Evolutionary conservation across 176 grass and related monocot genomes (phyloP), one percentile per base, ranked within the genome.

Genomic region (Musa beccarii): DNA sequence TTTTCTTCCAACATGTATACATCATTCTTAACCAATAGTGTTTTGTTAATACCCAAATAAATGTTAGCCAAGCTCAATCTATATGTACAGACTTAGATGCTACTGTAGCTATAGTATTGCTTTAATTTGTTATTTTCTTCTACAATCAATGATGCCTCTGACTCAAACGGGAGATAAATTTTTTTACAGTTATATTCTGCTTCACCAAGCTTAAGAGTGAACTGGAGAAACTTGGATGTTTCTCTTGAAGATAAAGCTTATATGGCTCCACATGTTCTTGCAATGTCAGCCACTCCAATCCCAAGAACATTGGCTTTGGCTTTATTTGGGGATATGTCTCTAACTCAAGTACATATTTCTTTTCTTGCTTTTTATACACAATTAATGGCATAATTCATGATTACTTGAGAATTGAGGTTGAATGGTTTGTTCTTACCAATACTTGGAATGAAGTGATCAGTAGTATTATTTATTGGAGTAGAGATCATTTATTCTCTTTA

Each of bases 211-310:
- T 83, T 77, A 76, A 92, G 72, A 88, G 64, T 82, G 64, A 75
- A 82, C 69, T 81, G 75, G 68, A 78, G 71, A 83, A 89, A 78
- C 68, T 2, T 21, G 57, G 75, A 87, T 62, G 78, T 71, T 66
- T 25, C 68, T 90, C 81, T 72, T 70, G 88, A 89, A 71, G 85
- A 89, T 79, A 84, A 93, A 87, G 63, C 72, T 72, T 91, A 89
- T 81, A 98, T 98, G 94, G 94, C 90, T 67, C 94, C 90, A 49
- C 94, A 98, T 88, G 83, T 98, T 87, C 94, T 98, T 80, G 84
- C 90, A 8, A 85, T 98, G 84, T 98, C 94, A 71, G 94, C 94
- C 71, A 98, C 94, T 51, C 94, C 94, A 63, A 93, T 98, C 82
- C 94, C 88, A 86, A 91, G 94, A 84, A 91, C 94, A 59, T 79